Evolutionary conservation across 2,329 filamentous ascomycete species (phyloP).

Genomic region (Ceratocystiopsis sp.): DNA sequence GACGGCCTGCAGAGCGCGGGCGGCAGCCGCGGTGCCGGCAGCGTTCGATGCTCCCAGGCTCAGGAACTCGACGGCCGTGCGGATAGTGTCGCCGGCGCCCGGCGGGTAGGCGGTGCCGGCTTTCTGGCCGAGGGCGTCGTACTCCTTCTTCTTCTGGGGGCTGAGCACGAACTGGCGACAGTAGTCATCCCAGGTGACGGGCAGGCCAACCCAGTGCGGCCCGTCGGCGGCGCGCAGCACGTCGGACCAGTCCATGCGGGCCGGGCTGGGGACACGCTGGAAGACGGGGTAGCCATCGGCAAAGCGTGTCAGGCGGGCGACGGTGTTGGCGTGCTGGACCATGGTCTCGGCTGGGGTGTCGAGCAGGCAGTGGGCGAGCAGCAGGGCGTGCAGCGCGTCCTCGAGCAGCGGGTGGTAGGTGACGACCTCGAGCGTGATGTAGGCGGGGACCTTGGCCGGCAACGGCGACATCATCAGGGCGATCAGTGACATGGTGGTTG

Average conservation of each 20-base stretch:
- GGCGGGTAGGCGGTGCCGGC: no score
- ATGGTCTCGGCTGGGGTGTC: conserved; percentile 67
- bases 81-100: no score
- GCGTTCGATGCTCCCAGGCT: no score
- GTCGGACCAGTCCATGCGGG: conserved; percentile 67
- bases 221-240: conserved; percentile 40
- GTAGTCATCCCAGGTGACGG: conserved; percentile 1
- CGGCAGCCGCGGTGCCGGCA: not conserved
- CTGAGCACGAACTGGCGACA: not conserved
- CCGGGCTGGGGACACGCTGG: conserved; percentile 51
- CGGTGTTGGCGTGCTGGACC: conserved; percentile 66
- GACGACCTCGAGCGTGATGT: conserved; percentile 35
- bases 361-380: conserved; percentile 62
- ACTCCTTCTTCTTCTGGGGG: no score
- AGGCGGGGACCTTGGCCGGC: conserved; percentile 28
- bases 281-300: conserved; percentile 71
- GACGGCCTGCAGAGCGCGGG: not conserved
- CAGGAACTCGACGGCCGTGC: not conserved
- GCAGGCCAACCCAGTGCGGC: conserved; percentile 15
- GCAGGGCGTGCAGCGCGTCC: conserved; percentile 61
- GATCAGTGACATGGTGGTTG: no score
- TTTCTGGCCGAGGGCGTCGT: no score
- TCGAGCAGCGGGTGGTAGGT: conserved; percentile 70
- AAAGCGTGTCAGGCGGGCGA: conserved; percentile 54
- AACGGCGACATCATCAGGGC: conserved; percentile 23